Percentiles rank a stretch among this genome's conserved stretches.
These are phyloP conservation scores for Fusarium brevicatenulatum DNA, from an alignment of 2,329 filamentous ascomycete species.

Conservation along the genomic window DNA sequence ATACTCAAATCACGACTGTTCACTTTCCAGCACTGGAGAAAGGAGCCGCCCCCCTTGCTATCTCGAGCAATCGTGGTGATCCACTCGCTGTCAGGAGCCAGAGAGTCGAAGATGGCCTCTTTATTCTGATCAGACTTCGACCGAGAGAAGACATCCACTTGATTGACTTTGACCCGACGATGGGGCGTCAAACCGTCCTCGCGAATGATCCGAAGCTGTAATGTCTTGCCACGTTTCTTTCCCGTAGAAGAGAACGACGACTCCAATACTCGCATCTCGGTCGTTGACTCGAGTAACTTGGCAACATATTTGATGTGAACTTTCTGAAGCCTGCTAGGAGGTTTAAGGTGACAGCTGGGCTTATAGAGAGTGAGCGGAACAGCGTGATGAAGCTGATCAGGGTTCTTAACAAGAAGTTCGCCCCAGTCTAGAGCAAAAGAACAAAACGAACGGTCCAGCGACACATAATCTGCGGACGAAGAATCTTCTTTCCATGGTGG, in stretches of 20 bases:
- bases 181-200: background rate
- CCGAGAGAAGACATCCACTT: background rate
- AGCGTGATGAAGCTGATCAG: background rate
- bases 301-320: background rate
- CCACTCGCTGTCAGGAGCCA: background rate
- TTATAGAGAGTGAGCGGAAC: background rate
- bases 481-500: background rate
- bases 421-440: background rate
- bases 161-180: background rate
- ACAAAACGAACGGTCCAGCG: background rate
- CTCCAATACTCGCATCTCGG: background rate
- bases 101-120: background rate
- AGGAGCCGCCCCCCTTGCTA: fast-evolving
- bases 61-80: background rate
- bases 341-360: background rate
- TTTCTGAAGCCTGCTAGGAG: background rate
- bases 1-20: background rate
- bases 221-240: background rate
- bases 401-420: background rate
- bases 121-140: background rate
- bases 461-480: background rate
- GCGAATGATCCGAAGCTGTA: background rate
- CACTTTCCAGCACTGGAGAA: background rate
- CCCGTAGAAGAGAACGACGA: background rate
- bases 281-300: background rate